Evolutionary conservation across 768 basidiomycete genomes (phyloP).

Genomic region (Tricholoma hemisulphureum): DNA sequence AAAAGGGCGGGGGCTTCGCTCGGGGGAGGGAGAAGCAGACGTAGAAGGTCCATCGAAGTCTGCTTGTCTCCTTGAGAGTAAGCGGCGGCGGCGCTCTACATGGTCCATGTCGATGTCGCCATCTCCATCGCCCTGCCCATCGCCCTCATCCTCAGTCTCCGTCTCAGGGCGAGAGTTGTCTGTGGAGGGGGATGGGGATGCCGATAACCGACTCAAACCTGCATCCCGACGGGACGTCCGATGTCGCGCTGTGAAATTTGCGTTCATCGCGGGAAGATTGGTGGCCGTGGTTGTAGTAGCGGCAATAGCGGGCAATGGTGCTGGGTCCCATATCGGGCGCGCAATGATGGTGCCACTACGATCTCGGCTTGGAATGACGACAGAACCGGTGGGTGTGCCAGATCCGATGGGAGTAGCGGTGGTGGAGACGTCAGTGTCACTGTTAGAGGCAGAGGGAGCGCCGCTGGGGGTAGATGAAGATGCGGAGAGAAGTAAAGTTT

Average conservation of each 20-base stretch:
- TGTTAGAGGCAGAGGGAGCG: conserved; percentile 36
- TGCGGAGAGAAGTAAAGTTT: conserved; percentile 15
- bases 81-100: conserved; percentile 12
- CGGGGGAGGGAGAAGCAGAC: conserved; percentile 33
- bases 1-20: conserved; percentile 21
- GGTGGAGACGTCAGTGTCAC: conserved; percentile 60
- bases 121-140: conserved; percentile 66
- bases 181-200: conserved; percentile 39
- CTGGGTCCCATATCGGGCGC: conserved; percentile 58
- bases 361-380: conserved; percentile 59
- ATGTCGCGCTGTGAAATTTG: not conserved
- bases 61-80: conserved; percentile 15
- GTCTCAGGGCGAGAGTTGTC: conserved; percentile 64
- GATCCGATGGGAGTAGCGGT: conserved; percentile 58
- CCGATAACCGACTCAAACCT: conserved; percentile 18
- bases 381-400: conserved; percentile 60
- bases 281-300: not conserved
- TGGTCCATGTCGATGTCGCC: conserved; percentile 41
- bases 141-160: conserved; percentile 78
- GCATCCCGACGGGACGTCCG: not conserved
- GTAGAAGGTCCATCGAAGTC: conserved; percentile 20
- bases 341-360: conserved; percentile 76
- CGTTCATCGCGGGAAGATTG: too few species aligned
- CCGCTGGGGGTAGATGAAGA: conserved; percentile 16
- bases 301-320: conserved; percentile 4